phyloP scores from a whole-genome alignment of 2,329 filamentous ascomycete genomes.

The Fonsecaea multimorphosa region DNA sequence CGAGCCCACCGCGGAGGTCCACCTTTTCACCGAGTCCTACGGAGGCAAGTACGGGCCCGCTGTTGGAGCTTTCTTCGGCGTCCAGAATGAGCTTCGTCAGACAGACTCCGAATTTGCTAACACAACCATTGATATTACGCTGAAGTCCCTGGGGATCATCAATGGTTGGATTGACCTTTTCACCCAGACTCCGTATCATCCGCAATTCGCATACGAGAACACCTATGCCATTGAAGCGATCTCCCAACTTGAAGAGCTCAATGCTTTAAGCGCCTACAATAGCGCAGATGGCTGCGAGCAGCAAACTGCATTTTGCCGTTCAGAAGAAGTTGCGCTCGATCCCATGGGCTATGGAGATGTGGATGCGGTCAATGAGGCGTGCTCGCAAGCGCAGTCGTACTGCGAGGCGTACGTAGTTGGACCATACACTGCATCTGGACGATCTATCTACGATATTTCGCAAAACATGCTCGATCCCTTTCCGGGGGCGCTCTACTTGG shows the following conservation, averaged over 20 bases:
- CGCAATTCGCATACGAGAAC: constrained; percentile 49
- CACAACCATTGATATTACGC: constrained; percentile 33
- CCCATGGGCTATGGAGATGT: constrained; percentile 37
- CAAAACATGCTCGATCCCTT: constrained; percentile 63
- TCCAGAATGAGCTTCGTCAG: constrained; percentile 65
- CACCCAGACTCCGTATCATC: constrained; percentile 57
- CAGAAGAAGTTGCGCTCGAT: constrained; percentile 35
- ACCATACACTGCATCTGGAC: constrained; percentile 45
- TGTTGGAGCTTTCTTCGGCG: constrained; percentile 64
- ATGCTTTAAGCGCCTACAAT: constrained; percentile 37
- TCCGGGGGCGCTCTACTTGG: constrained; percentile 60
- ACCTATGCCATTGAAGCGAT: constrained; percentile 68
- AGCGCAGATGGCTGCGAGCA: constrained; percentile 39
- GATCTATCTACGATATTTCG: constrained; percentile 63
- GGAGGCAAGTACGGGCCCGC: constrained; percentile 72
- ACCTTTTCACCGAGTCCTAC: constrained; percentile 73
- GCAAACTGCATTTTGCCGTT: constrained; percentile 38
- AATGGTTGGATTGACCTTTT: constrained; percentile 73
- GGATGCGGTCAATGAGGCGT: constrained; percentile 38
- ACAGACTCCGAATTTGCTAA: constrained; percentile 55
- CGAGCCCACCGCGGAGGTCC: constrained; percentile 57
- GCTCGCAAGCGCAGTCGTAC: constrained; percentile 39
- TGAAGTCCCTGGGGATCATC: constrained; percentile 70
- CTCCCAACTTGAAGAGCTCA: constrained; percentile 41
- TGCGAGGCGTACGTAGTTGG: constrained; percentile 49